Base-by-base conservation (phyloP, 257 asterid genomes). In the Mentha longifolia region DNA sequence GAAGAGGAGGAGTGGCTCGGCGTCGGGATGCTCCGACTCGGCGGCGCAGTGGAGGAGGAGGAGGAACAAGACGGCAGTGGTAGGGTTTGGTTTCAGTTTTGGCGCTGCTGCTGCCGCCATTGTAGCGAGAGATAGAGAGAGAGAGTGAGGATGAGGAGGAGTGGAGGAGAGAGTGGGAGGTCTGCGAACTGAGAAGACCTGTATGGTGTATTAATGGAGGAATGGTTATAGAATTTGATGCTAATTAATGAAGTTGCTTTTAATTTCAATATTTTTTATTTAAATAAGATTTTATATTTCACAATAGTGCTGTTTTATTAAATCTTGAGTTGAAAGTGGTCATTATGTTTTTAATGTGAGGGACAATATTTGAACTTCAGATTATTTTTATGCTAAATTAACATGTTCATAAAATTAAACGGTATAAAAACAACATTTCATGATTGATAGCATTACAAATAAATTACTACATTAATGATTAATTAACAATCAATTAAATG, bases 11-110 rank as follows among this genome's bases (percentile, higher is more conserved):
- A 93, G 88, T 0, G 91, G 78, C 1, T 55, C 65, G 1, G 74
- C 15, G 74, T 93, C 98, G 51, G 95, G 95, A 82, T 80, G 85
- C 51, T 46, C 55, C 10, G 77, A 59, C 28, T 89, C 86, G 59
- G 82, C 75, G 76, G 81, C 71, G 51, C 9, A 39, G 84, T 64
- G 67, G 64, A 67, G 55, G 72, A 82, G 61, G 72, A 77, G 54
- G 74, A 76, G 43, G 74, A 84, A 33, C 31, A 80, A 13, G 61
- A 70, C 47, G 61, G 76, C 30, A 25, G 80, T 37, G 17, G 78
- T 45, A 55, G 68, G 73, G 74, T 46, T 56, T 64, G 66, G 73
- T 16, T 71, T 54, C 54, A 35, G 57, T 13, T 13, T 31, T 13
- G 47, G 60, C 12, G 65, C 45, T 41, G 70, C 31, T 15, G 80